Evolutionary conservation across 352 stramenopile genomes (phyloP), one percentile per base, ranked within the genome.

Genomic region (Blastocystis sp.): DNA sequence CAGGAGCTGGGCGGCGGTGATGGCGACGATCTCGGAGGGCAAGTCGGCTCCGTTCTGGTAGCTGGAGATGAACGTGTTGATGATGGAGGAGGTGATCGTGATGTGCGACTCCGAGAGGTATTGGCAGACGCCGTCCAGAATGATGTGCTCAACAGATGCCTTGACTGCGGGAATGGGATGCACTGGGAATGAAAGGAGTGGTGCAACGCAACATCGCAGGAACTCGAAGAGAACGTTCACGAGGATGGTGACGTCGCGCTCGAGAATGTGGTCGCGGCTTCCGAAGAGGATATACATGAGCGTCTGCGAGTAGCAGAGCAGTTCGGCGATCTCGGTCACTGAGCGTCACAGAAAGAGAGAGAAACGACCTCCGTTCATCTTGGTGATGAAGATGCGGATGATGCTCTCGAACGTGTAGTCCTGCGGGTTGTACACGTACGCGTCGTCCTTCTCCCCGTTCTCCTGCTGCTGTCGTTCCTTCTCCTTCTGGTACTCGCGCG

Each of bases 151-250:
- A 2, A 81, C 69, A 16, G 44, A 61, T 16, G 69, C 69, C 36
- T 81, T 81, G 21, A 81, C 69, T 16, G 69, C 48, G 29, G 69
- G 69, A n/a, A 81, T 81, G 2, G 69, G 69, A 64, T 81, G 69
- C 48, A 81, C 69, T 81, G 63, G 6, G 42, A 4, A 6, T 27
- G 32, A 73, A 4, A 14, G 53, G n/a, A n/a, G n/a, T n/a, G n/a
- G n/a, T 59, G 11, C n/a, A 11, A 59, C 3, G 21, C 6, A 75
- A 81, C 69, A 38, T 32, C 69, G 46, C 0, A 81, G 48, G 48
- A 81, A 81, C 32, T 61, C 46, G 27, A 81, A 65, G 18, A 81
- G 69, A 9, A 61, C 24, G 40, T 81, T 81, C 7, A 81, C 69
- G 0, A 81, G 27, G 29, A 81, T 81, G 16, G 69, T 81, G 14